Evolutionary conservation across 257 asterid genomes (phyloP).

Genomic region (Rubia yunnanensis): DNA sequence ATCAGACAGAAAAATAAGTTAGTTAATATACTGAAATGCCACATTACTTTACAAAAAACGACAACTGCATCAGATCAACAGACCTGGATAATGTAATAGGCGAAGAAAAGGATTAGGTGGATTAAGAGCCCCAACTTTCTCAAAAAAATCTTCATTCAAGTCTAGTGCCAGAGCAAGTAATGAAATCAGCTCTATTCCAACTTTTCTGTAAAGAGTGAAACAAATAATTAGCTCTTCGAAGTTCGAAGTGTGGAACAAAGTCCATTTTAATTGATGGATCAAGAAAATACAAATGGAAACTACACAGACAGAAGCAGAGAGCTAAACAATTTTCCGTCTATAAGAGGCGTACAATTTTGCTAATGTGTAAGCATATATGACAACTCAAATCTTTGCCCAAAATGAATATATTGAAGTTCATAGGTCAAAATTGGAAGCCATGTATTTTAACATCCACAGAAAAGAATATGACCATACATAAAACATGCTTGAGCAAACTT

Average conservation of each 20-base stretch:
- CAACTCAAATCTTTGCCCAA: not conserved
- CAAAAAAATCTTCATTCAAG: constrained; percentile 44
- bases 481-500: not conserved
- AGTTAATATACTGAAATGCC: not conserved
- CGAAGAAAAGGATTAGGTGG: constrained; percentile 39
- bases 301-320: not conserved
- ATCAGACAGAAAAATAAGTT: not conserved
- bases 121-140: constrained; percentile 37
- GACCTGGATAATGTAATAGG: constrained; percentile 53
- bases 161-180: constrained; percentile 43
- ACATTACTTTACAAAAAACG: not conserved
- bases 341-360: not conserved
- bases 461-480: not conserved
- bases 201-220: constrained; percentile 28
- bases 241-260: constrained; percentile 1
- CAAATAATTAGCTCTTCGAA: constrained; percentile 3
- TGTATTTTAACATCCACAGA: not conserved
- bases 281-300: not conserved
- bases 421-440: not conserved
- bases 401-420: not conserved
- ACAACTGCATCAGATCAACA: not conserved
- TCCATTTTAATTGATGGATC: not conserved
- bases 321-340: not conserved
- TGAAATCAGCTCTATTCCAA: constrained; percentile 33
- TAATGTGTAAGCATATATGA: not conserved